phyloP scores from a whole-genome alignment of 1,139 yeast genomes.

The Taphrina communis region DNA sequence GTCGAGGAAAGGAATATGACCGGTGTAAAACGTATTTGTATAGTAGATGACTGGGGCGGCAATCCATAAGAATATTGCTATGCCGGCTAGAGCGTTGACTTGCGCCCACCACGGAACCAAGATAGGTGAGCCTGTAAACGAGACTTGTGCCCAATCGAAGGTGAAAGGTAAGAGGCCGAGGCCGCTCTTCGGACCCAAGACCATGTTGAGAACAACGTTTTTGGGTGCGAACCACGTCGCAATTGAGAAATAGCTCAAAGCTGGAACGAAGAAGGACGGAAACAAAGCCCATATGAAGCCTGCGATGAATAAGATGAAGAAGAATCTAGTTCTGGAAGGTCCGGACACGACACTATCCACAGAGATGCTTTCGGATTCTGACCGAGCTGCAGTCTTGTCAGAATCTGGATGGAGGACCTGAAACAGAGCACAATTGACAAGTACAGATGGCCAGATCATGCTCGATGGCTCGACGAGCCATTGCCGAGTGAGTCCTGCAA shows the following conservation, averaged over 20 bases:
- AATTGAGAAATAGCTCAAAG: slow-evolving; percentile 60
- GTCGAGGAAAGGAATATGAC: slow-evolving; percentile 45
- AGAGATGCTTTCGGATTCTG: background rate
- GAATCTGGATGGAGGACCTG: slow-evolving; percentile 38
- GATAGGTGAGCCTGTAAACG: slow-evolving; percentile 63
- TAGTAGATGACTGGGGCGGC: slow-evolving; percentile 59
- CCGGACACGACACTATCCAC: slow-evolving; percentile 51
- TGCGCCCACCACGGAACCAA: slow-evolving; percentile 67
- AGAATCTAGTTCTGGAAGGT: slow-evolving; percentile 48
- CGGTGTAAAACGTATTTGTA: slow-evolving; percentile 58
- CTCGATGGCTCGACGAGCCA: slow-evolving; percentile 66
- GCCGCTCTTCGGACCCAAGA: slow-evolving; percentile 68
- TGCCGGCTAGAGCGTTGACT: slow-evolving; percentile 59
- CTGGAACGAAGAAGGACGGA: slow-evolving; percentile 61
- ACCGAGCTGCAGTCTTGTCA: background rate
- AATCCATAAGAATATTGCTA: slow-evolving; percentile 49
- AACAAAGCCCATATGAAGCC: slow-evolving; percentile 63
- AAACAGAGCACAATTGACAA: slow-evolving; percentile 42
- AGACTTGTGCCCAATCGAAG: slow-evolving; percentile 66
- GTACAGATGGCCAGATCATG: slow-evolving; percentile 66
- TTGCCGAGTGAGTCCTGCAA: slow-evolving; percentile 66
- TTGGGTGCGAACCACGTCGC: slow-evolving; percentile 68
- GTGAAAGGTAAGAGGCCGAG: slow-evolving; percentile 68
- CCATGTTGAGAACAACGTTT: slow-evolving; percentile 63
- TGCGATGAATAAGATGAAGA: slow-evolving; percentile 51